Conservation (phyloP, 352 stramenopile species). For the Aphanomyces astaci region DNA sequence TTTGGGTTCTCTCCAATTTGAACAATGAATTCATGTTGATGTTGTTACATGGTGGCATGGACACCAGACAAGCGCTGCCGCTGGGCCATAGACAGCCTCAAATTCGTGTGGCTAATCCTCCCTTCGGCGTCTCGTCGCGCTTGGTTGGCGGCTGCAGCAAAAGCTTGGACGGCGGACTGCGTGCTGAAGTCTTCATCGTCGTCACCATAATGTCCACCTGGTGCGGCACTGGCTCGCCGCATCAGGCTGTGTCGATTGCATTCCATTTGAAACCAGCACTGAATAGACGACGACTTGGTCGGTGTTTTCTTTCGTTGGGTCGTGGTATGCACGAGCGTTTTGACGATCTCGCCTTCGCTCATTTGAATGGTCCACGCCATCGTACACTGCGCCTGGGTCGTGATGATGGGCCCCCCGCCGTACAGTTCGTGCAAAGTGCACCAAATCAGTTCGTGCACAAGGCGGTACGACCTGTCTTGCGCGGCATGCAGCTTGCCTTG, state of each 20-base stretch:
- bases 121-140: neutral
- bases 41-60: neutral
- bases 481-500: slow-evolving; percentile 13
- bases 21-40: too few relatives aligned
- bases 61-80: neutral
- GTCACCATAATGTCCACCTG: neutral
- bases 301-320: neutral
- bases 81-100: neutral
- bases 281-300: neutral
- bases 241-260: neutral
- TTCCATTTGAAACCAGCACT: slow-evolving; percentile 22
- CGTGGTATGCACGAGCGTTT: slow-evolving; percentile 1
- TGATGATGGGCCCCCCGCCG: slow-evolving; percentile 18
- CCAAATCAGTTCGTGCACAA: slow-evolving; percentile 9
- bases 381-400: neutral
- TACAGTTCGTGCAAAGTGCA: slow-evolving; percentile 6
- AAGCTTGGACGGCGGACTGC: neutral
- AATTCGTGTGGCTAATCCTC: neutral
- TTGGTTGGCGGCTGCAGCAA: neutral
- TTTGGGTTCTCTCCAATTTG: too few relatives aligned
- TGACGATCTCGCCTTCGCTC: neutral
- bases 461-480: neutral
- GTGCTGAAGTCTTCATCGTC: neutral
- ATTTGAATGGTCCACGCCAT: slow-evolving; percentile 21
- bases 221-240: neutral